Evolutionary conservation across 192 early-diverging fungal genomes (phyloP).

Genomic region (Backusella tarrabulga): DNA sequence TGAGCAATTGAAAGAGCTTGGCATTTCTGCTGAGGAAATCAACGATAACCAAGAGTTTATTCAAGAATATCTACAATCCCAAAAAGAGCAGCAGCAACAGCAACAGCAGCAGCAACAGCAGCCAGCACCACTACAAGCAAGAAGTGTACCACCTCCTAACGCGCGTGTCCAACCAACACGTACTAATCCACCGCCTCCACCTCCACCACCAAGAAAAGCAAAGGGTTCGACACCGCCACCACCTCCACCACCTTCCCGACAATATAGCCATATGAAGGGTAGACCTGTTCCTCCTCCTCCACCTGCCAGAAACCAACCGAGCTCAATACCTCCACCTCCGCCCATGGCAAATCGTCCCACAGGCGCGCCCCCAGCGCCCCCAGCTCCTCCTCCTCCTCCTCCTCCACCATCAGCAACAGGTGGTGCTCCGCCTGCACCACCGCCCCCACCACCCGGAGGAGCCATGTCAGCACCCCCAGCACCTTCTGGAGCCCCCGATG

Average conservation of each 20-base stretch:
- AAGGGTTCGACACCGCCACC: conserved; percentile 26
- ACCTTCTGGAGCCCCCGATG: background rate
- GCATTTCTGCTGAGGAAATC: conserved; percentile 61
- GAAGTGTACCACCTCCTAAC: conserved; percentile 11
- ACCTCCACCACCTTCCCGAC: conserved; percentile 29
- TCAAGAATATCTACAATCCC: conserved; percentile 59
- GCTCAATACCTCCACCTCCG: conserved; percentile 8
- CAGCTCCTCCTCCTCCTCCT: conserved; percentile 15
- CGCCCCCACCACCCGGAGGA: conserved; percentile 12
- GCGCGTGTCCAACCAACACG: conserved; percentile 22
- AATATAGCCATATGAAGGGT: conserved; percentile 7
- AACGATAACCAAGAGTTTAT: conserved; percentile 66
- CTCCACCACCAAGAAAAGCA: conserved; percentile 26
- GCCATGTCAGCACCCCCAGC: background rate
- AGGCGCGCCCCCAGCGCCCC: conserved; percentile 13
- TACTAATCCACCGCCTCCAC: conserved; percentile 27
- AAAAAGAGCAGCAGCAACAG: conserved; percentile 23
- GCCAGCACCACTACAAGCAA: background rate
- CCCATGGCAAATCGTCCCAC: conserved; percentile 8
- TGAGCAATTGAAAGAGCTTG: conserved; percentile 63
- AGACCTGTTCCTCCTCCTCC: conserved; percentile 31
- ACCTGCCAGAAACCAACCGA: conserved; percentile 1
- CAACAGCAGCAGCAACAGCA: conserved; percentile 15
- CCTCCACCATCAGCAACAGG: conserved; percentile 12
- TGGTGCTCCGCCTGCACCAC: background rate